Conservation (phyloP, 2,329 filamentous ascomycete genomes). For the Endoconidiophora polonica region DNA sequence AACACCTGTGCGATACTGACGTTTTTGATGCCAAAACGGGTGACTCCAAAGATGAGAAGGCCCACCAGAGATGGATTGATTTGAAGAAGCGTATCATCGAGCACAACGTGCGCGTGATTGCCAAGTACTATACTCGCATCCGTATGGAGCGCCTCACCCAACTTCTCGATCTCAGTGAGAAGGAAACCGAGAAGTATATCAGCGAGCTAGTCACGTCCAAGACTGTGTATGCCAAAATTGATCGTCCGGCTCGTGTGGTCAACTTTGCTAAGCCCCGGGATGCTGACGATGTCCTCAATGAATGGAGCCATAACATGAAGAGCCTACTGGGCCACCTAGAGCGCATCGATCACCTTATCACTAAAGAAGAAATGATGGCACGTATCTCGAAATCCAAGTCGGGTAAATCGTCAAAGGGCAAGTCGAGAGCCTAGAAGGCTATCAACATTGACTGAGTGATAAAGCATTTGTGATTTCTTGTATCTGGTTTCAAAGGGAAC, state of each 20-base stretch:
- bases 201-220: conserved; percentile 92
- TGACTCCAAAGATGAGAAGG: conserved; percentile 59
- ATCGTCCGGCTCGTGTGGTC: conserved; percentile 79
- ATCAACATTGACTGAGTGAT: background rate
- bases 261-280: conserved; percentile 90
- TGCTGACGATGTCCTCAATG: conserved; percentile 89
- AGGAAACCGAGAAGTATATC: conserved; percentile 98
- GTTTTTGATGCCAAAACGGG: conserved; percentile 59
- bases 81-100: conserved; percentile 96
- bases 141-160: conserved; percentile 79
- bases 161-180: conserved; percentile 78
- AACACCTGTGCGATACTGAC: conserved; percentile 74
- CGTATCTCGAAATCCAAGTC: conserved; percentile 39
- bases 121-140: conserved; percentile 97
- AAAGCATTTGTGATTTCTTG: background rate
- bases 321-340: conserved; percentile 69
- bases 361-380: conserved; percentile 99
- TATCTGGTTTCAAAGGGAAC: too few relatives aligned
- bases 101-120: conserved; percentile 93
- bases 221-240: conserved; percentile 96
- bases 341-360: conserved; percentile 93
- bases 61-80: conserved; percentile 77
- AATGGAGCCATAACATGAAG: conserved; percentile 99
- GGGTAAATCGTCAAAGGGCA: conserved; percentile 23
- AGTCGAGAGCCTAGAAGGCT: conserved; percentile 17